Evolutionary conservation across 2,329 filamentous ascomycete species (phyloP), one percentile per base, ranked within the genome.

Genomic region (Elsinoe ampelina): DNA sequence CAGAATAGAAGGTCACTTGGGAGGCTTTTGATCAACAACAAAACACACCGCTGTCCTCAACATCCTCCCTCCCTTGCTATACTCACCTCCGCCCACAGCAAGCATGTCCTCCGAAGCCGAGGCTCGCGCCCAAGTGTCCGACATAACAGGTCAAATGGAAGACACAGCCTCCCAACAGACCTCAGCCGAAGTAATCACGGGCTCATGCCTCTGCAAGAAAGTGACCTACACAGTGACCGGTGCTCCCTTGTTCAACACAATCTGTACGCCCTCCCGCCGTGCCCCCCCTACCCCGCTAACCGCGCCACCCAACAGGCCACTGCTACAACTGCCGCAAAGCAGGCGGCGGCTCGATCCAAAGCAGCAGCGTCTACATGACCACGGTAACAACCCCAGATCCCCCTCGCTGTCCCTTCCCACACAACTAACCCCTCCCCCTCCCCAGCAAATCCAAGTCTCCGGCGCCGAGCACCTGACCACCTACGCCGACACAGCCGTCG

Each of bases 291-390:
- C 10, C 19, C 12, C 17, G 50, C 52, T 55, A 22, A 55, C 52
- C 12, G 11, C 10, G 12, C n/a, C 15, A 56, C 41, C 30, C 54
- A 39, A 48, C 41, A 56, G 54, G 54, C 54, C 54, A 56, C 54
- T 56, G 54, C 54, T 56, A 36, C 30, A 56, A 56, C 54, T 56
- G 54, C 41, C 54, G 54, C 42, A 56, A 56, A 38, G 41, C 30
- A 26, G 34, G 54, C 54, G 54, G 54, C 26, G 54, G 38, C 17
- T 39, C 54, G 2, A 56, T 56, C 12, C 20, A 32, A 32, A 39
- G 54, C 26, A 47, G 41, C 13, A 56, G 54, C 54, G 41, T 56
- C 8, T 56, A 56, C 19, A 22, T 38, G 41, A 38, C 17, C 11
- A 20, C 32, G 5, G 54, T 56, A n/a, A n/a, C n/a, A n/a, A n/a